A percentile compares a stretch with the other conserved stretches of the same genome.
phyloP scores from a whole-genome alignment of 2,329 filamentous ascomycete species.

The Colletotrichum sp. region DNA sequence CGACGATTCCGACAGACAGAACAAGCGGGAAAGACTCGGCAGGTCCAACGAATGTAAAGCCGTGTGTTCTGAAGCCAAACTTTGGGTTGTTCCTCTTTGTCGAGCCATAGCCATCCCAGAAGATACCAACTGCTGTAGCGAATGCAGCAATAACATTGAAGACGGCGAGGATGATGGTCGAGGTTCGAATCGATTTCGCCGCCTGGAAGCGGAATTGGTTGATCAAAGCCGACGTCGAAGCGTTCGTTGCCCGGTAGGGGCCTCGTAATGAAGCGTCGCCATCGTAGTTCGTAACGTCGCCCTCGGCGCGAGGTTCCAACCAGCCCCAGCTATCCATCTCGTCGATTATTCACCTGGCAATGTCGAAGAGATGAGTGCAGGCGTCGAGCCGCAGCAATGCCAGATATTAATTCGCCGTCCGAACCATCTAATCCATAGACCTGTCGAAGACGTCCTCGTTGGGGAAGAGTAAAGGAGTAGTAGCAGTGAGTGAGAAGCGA shows the following conservation, averaged over 20 bases:
- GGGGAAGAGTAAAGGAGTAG: not conserved
- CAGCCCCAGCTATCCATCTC: constrained; percentile 26
- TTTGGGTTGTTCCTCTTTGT: constrained; percentile 44
- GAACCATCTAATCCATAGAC: constrained; percentile 44
- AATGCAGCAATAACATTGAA: constrained; percentile 67
- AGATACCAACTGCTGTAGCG: constrained; percentile 59
- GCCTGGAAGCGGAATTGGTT: constrained; percentile 57
- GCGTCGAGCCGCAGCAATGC: constrained; percentile 41
- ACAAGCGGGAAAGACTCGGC: constrained; percentile 61
- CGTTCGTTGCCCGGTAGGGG: constrained; percentile 29
- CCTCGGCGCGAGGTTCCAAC: constrained; percentile 27
- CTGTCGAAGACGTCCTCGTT: constrained; percentile 19
- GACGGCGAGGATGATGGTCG: constrained; percentile 63
- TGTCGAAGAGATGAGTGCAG: constrained; percentile 23
- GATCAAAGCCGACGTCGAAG: constrained; percentile 49
- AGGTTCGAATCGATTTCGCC: constrained; percentile 63
- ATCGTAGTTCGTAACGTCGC: constrained; percentile 19
- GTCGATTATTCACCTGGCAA: constrained; percentile 22
- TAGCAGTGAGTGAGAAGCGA: constrained; percentile 19
- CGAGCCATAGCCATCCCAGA: constrained; percentile 59
- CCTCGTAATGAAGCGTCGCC: constrained; percentile 29
- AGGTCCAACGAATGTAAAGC: constrained; percentile 49
- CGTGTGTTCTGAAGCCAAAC: constrained; percentile 44
- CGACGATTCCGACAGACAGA: constrained; percentile 59
- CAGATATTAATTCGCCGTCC: constrained; percentile 22